Evolutionary conservation across 805 yeast genomes (phyloP), one percentile per base, ranked within the genome.

Genomic region (Kuraishia floccosa): DNA sequence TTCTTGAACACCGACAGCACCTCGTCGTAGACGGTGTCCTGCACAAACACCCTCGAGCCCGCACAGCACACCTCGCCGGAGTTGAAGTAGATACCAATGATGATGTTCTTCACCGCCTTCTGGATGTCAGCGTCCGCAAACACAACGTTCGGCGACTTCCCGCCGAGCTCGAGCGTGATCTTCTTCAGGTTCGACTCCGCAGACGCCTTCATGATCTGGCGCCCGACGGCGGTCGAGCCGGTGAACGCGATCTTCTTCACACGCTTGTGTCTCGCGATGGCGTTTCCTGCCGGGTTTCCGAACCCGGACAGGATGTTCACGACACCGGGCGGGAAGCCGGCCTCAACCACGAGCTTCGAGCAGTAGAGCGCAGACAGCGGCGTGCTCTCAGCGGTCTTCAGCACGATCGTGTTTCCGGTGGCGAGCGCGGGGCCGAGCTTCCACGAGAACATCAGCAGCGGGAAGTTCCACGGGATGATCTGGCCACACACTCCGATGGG

Each of bases 401-500:
- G 62, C 28, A 87, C 91, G 43, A 82, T 68, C 33, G 86, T 72
- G 69, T 85, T 84, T 60, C 95, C 95, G 33, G 94, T 72, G 35
- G 93, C 93, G 41, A 86, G 57, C 35, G 93, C 94, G 28, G 96
- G 96, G 36, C 87, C 95, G 38, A 87, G 63, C 59, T 87, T 87
- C 96, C 96, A 87, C 18, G 93, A 65, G 65, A 85, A 80, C 91
- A 87, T 86, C 54, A 84, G 68, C 44, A 87, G 60, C 39, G 96
- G 96, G 74, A 85, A 87, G 64, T 87, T 87, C 96, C 96, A 87
- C 44, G 96, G 96, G 43, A 87, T 86, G 50, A 87, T 82, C 58
- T 84, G 94, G 36, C 94, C 96, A 55, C 94, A 84, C 28, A 87
- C 96, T 53, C 96, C 96, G 47, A 83, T 63, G 36, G 96, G 95